Evolutionary conservation across 202 grass and related monocot species (phyloP).

Genomic region (Setaria italica): DNA sequence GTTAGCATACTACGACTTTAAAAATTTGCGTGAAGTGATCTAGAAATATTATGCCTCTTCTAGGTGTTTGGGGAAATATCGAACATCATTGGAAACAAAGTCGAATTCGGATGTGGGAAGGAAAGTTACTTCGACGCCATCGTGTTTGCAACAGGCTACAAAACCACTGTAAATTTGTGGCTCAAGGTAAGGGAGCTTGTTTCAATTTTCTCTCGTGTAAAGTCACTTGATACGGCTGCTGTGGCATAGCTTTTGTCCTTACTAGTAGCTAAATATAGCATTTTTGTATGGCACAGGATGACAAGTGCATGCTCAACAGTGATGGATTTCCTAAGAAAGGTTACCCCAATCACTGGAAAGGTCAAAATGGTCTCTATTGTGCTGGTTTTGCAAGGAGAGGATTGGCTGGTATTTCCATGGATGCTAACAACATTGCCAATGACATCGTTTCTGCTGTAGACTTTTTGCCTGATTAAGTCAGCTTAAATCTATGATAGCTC

Average conservation of each 20-base stretch:
- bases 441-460: not conserved
- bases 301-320: not conserved
- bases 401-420: conserved; percentile 16
- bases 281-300: not conserved
- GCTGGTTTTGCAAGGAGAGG: conserved; percentile 37
- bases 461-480: not conserved
- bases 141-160: conserved; percentile 56
- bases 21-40: not conserved
- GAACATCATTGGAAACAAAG: conserved; percentile 11
- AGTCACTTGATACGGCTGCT: not conserved
- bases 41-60: not conserved
- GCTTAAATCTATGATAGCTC: not conserved
- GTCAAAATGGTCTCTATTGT: conserved; percentile 46
- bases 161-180: conserved; percentile 43
- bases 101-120: conserved; percentile 43
- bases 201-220: no score
- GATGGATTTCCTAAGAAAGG: conserved; percentile 25
- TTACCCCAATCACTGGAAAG: conserved; percentile 42
- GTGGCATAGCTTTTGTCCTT: not conserved
- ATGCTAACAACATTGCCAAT: conserved; percentile 43
- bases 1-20: not conserved
- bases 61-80: not conserved
- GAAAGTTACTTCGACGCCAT: conserved; percentile 33
- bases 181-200: conserved; percentile 31
- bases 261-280: not conserved